These are phyloP conservation scores for Maudiozyma turicensis DNA, from an alignment of 805 yeast species.

Conservation along the genomic window DNA sequence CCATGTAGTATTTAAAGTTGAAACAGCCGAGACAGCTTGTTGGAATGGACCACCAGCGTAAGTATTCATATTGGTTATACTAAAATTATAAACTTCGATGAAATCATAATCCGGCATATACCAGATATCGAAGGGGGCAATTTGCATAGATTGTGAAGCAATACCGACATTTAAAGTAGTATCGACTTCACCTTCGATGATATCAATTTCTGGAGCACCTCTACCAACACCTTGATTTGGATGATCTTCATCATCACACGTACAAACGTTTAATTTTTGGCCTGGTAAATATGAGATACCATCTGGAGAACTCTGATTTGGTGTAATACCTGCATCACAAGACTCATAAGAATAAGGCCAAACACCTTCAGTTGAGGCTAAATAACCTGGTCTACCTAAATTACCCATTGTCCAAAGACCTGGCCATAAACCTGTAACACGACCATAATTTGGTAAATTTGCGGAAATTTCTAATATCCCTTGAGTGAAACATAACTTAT, in stretches of 20 bases:
- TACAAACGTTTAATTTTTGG: slow-evolving; percentile 65
- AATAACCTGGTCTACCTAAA: slow-evolving; percentile 81
- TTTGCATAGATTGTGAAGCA: slow-evolving; percentile 85
- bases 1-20: slow-evolving; percentile 76
- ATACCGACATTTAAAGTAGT: slow-evolving; percentile 48
- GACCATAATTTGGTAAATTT: slow-evolving; percentile 68
- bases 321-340: slow-evolving; percentile 91
- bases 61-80: slow-evolving; percentile 71
- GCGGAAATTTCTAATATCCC: slow-evolving; percentile 73
- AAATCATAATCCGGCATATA: slow-evolving; percentile 81
- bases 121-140: slow-evolving; percentile 96
- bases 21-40: slow-evolving; percentile 78
- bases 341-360: slow-evolving; percentile 88
- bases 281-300: slow-evolving; percentile 85
- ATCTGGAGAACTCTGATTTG: slow-evolving; percentile 84
- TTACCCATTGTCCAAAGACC: slow-evolving; percentile 95
- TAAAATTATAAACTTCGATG: slow-evolving; percentile 57
- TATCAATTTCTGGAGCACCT: slow-evolving; percentile 95
- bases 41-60: slow-evolving; percentile 91
- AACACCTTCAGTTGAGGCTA: slow-evolving; percentile 80
- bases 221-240: slow-evolving; percentile 83
- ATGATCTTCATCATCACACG: slow-evolving; percentile 75
- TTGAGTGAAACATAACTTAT: slow-evolving; percentile 77
- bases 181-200: slow-evolving; percentile 72
- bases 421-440: slow-evolving; percentile 84